A percentile compares a stretch with the other conserved stretches of the same genome.
Evolutionary conservation across 2,329 filamentous ascomycete species (phyloP).

Genomic region (Botrytis aclada): DNA sequence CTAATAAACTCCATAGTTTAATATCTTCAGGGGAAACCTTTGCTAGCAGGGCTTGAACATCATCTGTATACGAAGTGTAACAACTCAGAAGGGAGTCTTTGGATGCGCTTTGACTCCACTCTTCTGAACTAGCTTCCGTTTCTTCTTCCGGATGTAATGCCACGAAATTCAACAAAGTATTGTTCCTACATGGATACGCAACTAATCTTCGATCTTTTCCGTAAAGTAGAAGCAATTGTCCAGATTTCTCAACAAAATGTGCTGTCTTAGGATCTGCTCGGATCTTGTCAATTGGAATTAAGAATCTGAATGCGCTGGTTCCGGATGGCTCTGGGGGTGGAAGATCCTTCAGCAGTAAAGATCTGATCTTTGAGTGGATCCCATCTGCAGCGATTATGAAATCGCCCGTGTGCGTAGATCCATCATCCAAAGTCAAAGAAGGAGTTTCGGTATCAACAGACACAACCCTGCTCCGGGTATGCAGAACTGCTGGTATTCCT

Average conservation of each 20-base stretch:
- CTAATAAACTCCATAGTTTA: constrained; percentile 58
- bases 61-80: constrained; percentile 45
- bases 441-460: constrained; percentile 43
- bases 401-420: constrained; percentile 45
- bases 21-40: constrained; percentile 46
- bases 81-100: constrained; percentile 41
- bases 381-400: constrained; percentile 56
- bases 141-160: constrained; percentile 51
- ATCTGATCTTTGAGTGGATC: constrained; percentile 35
- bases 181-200: constrained; percentile 48
- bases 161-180: constrained; percentile 48
- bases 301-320: constrained; percentile 31
- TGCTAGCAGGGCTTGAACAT: constrained; percentile 41
- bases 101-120: constrained; percentile 42
- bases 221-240: constrained; percentile 42
- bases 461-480: constrained; percentile 44
- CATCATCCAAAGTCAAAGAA: constrained; percentile 46
- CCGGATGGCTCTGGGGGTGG: constrained; percentile 20
- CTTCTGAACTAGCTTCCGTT: constrained; percentile 40
- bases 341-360: background rate
- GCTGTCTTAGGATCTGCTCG: constrained; percentile 39
- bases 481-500: constrained; percentile 40
- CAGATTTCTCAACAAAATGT: constrained; percentile 35
- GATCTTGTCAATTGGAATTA: constrained; percentile 29
- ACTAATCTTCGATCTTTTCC: constrained; percentile 44